Base-by-base conservation (phyloP, 352 stramenopile species). In the Pythium scleroteichum region DNA sequence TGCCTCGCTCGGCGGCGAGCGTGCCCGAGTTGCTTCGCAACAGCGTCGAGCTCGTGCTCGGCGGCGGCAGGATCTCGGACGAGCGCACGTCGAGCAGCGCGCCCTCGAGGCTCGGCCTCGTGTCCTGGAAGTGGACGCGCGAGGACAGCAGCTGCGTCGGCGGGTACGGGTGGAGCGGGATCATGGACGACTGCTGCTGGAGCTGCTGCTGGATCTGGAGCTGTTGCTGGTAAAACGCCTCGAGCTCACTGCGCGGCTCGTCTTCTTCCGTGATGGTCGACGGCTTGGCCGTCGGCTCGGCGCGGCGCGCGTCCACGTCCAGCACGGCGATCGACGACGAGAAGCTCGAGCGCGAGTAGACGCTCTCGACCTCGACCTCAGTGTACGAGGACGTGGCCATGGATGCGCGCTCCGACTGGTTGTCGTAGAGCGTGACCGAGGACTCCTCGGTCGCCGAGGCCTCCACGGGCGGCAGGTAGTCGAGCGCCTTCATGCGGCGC, bases 291-390 rank as follows among this genome's bases (percentile, higher is more conserved):
- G 46, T 69, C 23, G 76, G 54, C 24, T 79, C 69, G 26, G 47
- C 23, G 47, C 50, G 49, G 45, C 42, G 47, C 26, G 69, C 58
- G 27, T 75, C 69, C 9, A 78, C 45, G 27, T 87, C 78, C 48
- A 88, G 29, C 19, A 88, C 69, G n/a, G 78, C 76, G 26, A 88
- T 75, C 8, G 78, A 88, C 23, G 78, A 88, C 16, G 66, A 69
- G 44, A 71, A 72, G 58, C 77, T 87, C 49, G 67, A 65, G 1
- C 68, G 72, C 26, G 61, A 68, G 52, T 59, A 63, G 19, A 63
- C 61, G 33, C 53, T 63, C 38, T 64, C 62, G 19, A 62, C 49
- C 16, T 62, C 33, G n/a, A n/a, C 39, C 35, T 68, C 52, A 1
- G 60, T 62, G 51, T 52, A 61, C 52, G 60, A 60, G 14, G 60